Base-by-base conservation (phyloP, 148 eudicot genomes). In the Salicornia ramosissima region DNA sequence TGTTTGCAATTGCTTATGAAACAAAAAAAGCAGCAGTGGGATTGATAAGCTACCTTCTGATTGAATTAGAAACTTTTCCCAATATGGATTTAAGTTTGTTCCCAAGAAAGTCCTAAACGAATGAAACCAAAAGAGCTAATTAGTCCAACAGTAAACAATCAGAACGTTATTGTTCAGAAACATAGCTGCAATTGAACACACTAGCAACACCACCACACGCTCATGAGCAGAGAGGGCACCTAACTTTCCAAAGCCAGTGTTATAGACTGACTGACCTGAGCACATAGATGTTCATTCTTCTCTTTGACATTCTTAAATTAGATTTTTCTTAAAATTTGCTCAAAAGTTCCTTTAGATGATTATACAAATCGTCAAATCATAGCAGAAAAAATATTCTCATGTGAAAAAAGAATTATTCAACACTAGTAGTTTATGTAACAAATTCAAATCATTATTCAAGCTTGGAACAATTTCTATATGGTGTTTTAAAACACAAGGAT, bases 61-160 rank as follows among this genome's bases (percentile, higher is more conserved):
- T 50, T 78, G 80, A 70, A 83, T 76, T 51, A 94, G 85, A 79
- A 91, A 94, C 61, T 78, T 86, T 57, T 95, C 96, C 99, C 99
- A 95, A 22, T 69, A 68, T 29, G 97, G 91, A 83, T 80, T 95
- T 77, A 95, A 74, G 71, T 95, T 95, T 76, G 99, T 95, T 34
- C 97, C 99, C 71, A 85, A 57, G 75, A 95, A 94, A 70, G 92
- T 88, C 92, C 98, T 93, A 87, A 74, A 69, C 64, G 66, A 59
- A 68, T 66, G 62, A 49, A 54, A 77, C 36, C 22, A 68, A 34
- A 39, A 64, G 22, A 50, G 69, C 70, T 75, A 26, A 75, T 74
- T 40, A 73, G 52, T 34, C 31, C 62, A 34, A 66, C 55, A 36
- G 52, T 30, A 64, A 19, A 49, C 59, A n/a, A 42, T 42, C 57